Conservation (phyloP, 192 early-diverging fungal species). For the Powellomyces hirtus region DNA sequence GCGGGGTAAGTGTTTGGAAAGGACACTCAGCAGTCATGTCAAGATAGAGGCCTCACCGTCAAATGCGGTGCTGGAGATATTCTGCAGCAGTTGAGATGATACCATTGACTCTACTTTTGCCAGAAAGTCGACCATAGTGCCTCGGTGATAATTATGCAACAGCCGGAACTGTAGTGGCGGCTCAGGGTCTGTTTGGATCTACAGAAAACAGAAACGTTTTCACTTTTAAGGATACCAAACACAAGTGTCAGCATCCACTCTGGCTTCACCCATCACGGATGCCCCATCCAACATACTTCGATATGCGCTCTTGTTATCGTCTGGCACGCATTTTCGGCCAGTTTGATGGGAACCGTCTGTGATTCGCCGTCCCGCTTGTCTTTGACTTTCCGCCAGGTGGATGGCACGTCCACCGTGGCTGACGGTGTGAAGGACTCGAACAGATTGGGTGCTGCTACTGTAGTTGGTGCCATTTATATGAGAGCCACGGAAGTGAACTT, state of each 20-base stretch:
- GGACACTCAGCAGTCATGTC: too few species aligned
- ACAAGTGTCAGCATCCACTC: too few species aligned
- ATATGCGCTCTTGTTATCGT: not conserved
- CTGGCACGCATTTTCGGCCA: not conserved
- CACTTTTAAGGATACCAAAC: not conserved
- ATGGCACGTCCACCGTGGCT: slow-evolving; percentile 11
- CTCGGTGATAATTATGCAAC: slow-evolving; percentile 26
- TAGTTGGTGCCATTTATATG: not conserved
- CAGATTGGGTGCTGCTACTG: not conserved
- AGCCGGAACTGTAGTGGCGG: slow-evolving; percentile 3
- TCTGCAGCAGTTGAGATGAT: slow-evolving; percentile 40
- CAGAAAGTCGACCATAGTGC: slow-evolving; percentile 33
- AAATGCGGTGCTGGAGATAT: slow-evolving; percentile 46
- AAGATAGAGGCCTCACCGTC: slow-evolving; percentile 21
- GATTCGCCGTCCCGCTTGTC: not conserved
- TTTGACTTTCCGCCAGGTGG: slow-evolving; percentile 22
- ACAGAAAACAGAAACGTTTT: not conserved
- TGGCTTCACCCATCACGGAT: not conserved
- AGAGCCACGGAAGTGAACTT: too few species aligned
- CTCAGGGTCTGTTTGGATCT: slow-evolving; percentile 40
- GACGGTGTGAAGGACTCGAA: not conserved
- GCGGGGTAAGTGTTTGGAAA: not conserved
- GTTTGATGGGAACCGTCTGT: slow-evolving; percentile 4
- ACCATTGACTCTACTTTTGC: slow-evolving; percentile 35
- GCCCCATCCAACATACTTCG: not conserved